Conservation (phyloP, 345 rosid genomes). For the Geranium rotundifolium region DNA sequence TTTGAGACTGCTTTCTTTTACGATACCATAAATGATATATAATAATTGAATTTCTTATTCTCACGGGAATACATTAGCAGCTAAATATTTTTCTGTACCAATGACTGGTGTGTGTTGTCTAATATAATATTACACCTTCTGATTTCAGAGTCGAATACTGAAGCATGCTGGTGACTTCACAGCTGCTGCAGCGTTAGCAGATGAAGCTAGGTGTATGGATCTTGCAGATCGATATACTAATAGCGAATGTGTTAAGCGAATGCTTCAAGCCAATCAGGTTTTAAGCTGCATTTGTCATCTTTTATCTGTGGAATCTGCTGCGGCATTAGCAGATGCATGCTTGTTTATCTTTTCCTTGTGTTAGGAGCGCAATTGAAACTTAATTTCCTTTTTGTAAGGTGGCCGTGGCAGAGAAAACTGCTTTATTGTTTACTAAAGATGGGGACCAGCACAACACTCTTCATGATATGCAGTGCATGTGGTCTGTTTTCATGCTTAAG, state of each 20-base stretch:
- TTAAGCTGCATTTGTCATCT: slow-evolving; percentile 8
- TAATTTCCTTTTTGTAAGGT: slow-evolving; percentile 38
- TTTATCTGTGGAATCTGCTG: neutral
- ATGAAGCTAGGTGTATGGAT: slow-evolving; percentile 99
- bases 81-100: neutral
- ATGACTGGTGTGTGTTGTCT: neutral
- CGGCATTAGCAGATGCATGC: neutral
- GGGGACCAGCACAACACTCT: slow-evolving; percentile 98
- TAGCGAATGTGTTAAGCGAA: slow-evolving; percentile 95
- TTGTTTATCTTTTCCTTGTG: slow-evolving; percentile 2
- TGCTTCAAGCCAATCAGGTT: slow-evolving; percentile 99
- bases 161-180: slow-evolving; percentile 94
- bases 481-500: slow-evolving; percentile 34
- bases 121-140: slow-evolving; percentile 5
- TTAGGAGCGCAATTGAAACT: neutral
- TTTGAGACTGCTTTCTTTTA: neutral
- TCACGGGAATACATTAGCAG: no score
- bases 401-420: slow-evolving; percentile 84
- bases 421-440: slow-evolving; percentile 87
- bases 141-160: slow-evolving; percentile 79
- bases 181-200: slow-evolving; percentile 91
- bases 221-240: slow-evolving; percentile 90
- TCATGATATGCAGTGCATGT: slow-evolving; percentile 99
- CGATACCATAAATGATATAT: neutral
- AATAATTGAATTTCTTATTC: no score